Base-by-base conservation (phyloP, 441 rosid species). In the Macaranga tanarius region DNA sequence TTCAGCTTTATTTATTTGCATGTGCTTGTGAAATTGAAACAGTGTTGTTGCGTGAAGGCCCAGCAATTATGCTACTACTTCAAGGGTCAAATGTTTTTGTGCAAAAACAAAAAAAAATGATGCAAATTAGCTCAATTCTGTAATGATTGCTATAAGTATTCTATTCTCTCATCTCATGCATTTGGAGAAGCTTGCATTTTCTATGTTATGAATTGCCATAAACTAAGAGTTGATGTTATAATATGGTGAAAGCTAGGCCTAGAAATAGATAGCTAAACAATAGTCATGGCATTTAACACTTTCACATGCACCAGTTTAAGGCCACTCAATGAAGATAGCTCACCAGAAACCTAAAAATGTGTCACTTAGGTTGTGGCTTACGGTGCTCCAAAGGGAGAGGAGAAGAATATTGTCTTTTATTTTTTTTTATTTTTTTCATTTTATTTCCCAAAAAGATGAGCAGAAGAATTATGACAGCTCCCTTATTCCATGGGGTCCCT, bases 401-500 rank as follows among this genome's bases (percentile, higher is more conserved):
- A 5, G 25, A 52, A 4, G 9, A 23, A 7, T 13, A 20, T 65
- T 22, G 2, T 28, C 17, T 51, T 40, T 4, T 57, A 8, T 40
- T 22, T 31, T 31, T 69, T 19, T 1, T 20, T 34, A n/a, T 22
- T 28, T 7, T 42, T 42, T 7, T 42, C 2, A 42, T 42, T 42
- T 42, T 10, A 42, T 42, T 42, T 4, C 11, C 11, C 10, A 4
- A 66, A 66, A 65, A 66, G 57, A 19, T n/a, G 60, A 45, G 13
- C 7, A 60, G 57, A 60, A 60, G 57, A 60, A 60, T 52, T 5
- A 51, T 38, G 75, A 23, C 65, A 26, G 10, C 19, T 65, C 38
- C 56, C 13, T 50, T n/a, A 20, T 68, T 19, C 62, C 3, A 19
- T 16, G 31, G n/a, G 85, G 84, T 66, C 79, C 88, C 79, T 74